A percentile compares a stretch with the other conserved stretches of the same genome.
phyloP scores from a whole-genome alignment of 2,329 filamentous ascomycete species.

The Pyrenochaeta sp. region DNA sequence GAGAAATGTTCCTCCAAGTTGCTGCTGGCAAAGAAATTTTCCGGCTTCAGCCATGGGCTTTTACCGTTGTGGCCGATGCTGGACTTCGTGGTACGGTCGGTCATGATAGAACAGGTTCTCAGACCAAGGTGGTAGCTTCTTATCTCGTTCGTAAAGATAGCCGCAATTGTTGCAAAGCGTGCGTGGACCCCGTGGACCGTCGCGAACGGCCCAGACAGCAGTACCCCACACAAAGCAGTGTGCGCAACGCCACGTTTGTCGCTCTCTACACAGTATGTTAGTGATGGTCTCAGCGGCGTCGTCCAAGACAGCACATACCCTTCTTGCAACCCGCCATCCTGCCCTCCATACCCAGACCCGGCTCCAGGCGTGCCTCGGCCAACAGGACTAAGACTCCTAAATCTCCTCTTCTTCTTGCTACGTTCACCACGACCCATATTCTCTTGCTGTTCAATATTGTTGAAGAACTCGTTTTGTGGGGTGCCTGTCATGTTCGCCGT shows the following conservation, averaged over 20 bases:
- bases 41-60: constrained; percentile 1
- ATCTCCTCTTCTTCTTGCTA: constrained; percentile 93
- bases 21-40: background rate
- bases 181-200: constrained; percentile 84
- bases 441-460: constrained; percentile 64
- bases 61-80: constrained; percentile 27
- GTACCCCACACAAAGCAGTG: constrained; percentile 90
- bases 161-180: constrained; percentile 94
- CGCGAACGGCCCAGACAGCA: constrained; percentile 92
- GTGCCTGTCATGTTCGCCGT: constrained; percentile 81
- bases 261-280: constrained; percentile 64
- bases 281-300: constrained; percentile 8
- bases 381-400: constrained; percentile 84
- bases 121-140: constrained; percentile 80
- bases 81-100: constrained; percentile 40
- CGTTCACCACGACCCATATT: constrained; percentile 93
- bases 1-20: background rate
- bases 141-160: constrained; percentile 85
- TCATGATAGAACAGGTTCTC: constrained; percentile 70
- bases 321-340: constrained; percentile 64
- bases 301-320: constrained; percentile 36
- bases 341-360: constrained; percentile 73
- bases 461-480: constrained; percentile 69
- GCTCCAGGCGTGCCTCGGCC: constrained; percentile 84
- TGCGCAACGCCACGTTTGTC: constrained; percentile 82